Conservation (phyloP, 305 asterid species). For the Coffea humblotiana region DNA sequence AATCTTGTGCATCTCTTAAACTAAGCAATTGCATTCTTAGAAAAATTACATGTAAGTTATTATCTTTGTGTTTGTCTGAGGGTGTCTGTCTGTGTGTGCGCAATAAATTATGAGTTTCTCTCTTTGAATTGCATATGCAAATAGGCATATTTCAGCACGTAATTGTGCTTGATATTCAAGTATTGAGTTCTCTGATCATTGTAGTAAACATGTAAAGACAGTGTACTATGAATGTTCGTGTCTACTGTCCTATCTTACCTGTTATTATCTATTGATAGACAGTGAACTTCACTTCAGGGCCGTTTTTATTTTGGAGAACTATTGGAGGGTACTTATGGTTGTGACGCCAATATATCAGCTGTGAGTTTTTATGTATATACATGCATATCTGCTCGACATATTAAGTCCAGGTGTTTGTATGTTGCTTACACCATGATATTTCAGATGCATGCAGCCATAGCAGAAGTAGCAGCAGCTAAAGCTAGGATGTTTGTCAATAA, state of each 20-base stretch:
- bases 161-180: not conserved
- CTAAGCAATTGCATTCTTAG: too few species aligned
- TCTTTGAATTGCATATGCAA: not conserved
- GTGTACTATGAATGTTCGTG: not conserved
- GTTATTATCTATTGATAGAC: not conserved
- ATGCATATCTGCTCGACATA: conserved; percentile 10
- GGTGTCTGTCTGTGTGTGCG: too few species aligned
- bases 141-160: not conserved
- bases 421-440: conserved; percentile 30
- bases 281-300: conserved; percentile 48
- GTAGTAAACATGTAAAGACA: not conserved
- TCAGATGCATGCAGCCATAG: conserved; percentile 96
- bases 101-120: not conserved
- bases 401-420: conserved; percentile 22
- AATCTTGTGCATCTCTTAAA: not conserved
- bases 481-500: conserved; percentile 97
- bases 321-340: conserved; percentile 62
- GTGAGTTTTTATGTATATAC: conserved; percentile 41
- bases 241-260: conserved; percentile 10
- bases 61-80: too few species aligned
- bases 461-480: conserved; percentile 99
- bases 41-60: not conserved
- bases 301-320: conserved; percentile 93
- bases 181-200: not conserved
- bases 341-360: conserved; percentile 78